These are phyloP conservation scores for Talaromyces liani DNA, from an alignment of 495 filamentous ascomycete species.

Conservation along the genomic window DNA sequence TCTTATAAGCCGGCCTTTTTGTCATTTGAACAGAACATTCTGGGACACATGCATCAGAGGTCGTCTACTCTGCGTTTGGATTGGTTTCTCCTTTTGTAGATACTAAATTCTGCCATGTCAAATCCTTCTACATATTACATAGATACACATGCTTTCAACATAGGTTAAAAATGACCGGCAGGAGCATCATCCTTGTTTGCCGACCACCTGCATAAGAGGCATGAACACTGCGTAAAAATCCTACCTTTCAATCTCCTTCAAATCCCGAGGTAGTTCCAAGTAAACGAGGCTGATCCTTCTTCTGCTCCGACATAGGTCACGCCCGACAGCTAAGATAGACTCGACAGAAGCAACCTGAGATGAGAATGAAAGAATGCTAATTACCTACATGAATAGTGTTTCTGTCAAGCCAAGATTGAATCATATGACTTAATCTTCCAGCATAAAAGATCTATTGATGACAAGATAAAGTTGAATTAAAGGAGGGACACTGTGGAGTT, in stretches of 20 bases:
- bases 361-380: background rate
- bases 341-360: background rate
- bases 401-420: too few species aligned
- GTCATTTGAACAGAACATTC: too few species aligned
- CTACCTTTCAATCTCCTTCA: background rate
- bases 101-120: too few species aligned
- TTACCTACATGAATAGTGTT: background rate
- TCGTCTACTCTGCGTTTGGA: too few species aligned
- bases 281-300: background rate
- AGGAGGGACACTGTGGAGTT: background rate
- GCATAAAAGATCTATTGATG: background rate
- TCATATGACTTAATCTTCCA: too few species aligned
- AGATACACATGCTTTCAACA: background rate
- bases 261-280: background rate
- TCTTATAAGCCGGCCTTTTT: too few species aligned
- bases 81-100: too few species aligned
- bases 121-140: background rate
- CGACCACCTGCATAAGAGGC: background rate
- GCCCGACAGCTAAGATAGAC: background rate
- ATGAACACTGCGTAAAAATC: background rate
- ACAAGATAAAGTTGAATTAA: background rate
- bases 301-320: background rate
- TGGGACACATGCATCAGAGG: too few species aligned
- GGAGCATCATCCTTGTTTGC: background rate
- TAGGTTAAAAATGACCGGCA: background rate